Evolutionary conservation across 495 filamentous ascomycete species (phyloP).

Genomic region (Penicillium desertorum): DNA sequence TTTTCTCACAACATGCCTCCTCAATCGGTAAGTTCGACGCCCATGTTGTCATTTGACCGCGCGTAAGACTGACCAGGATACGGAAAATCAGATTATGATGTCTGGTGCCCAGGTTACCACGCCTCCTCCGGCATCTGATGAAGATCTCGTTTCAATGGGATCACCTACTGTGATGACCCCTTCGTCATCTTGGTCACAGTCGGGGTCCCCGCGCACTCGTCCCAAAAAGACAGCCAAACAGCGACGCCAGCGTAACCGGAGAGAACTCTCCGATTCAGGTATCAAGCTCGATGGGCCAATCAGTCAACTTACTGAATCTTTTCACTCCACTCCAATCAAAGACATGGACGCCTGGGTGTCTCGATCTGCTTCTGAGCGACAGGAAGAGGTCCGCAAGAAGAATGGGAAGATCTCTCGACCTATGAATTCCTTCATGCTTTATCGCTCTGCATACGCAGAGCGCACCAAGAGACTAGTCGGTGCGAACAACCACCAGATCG

Average conservation of each 20-base stretch:
- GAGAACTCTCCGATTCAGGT: slow-evolving; percentile 2
- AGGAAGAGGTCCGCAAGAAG: slow-evolving; percentile 63
- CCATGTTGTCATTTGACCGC: not conserved
- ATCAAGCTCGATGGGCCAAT: slow-evolving; percentile 54
- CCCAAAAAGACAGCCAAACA: slow-evolving; percentile 8
- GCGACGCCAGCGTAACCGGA: slow-evolving; percentile 6
- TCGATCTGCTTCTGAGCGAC: slow-evolving; percentile 62
- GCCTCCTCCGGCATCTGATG: slow-evolving; percentile 28
- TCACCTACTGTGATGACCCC: not conserved
- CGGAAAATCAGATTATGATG: slow-evolving; percentile 10
- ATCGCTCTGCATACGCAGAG: slow-evolving; percentile 88
- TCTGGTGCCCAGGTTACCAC: slow-evolving; percentile 28
- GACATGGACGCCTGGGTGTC: slow-evolving; percentile 85
- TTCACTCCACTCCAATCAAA: slow-evolving; percentile 58
- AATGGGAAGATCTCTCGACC: slow-evolving; percentile 84
- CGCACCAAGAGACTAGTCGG: slow-evolving; percentile 77
- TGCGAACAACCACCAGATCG: slow-evolving; percentile 92
- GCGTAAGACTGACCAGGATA: not conserved
- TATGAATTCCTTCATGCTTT: slow-evolving; percentile 99
- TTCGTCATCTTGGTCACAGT: slow-evolving; percentile 9
- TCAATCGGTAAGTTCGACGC: slow-evolving; percentile 19
- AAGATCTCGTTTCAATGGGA: slow-evolving; percentile 15
- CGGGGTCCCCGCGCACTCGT: slow-evolving; percentile 10
- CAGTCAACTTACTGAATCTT: slow-evolving; percentile 72
- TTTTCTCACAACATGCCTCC: slow-evolving; percentile 14